A percentile compares a stretch with the other conserved stretches of the same genome.
Conservation (phyloP, 2,329 filamentous ascomycete genomes). For the Phialophora verrucosa region DNA sequence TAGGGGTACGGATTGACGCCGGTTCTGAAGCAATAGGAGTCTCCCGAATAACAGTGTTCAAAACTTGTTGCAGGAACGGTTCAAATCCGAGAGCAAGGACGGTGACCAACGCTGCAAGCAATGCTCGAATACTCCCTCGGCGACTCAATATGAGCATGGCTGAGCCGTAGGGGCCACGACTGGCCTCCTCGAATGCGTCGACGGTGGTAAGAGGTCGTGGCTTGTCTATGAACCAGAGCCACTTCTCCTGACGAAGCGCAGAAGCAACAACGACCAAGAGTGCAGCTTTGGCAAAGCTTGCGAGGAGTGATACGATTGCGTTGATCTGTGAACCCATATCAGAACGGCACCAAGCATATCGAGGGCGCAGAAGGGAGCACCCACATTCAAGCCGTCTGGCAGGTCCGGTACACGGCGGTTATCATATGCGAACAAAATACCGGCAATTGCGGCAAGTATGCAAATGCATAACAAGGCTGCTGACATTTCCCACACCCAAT, state of each 20-base stretch:
- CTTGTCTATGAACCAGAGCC: conserved; percentile 36
- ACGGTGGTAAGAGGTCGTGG: conserved; percentile 30
- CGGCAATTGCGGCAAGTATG: conserved; percentile 28
- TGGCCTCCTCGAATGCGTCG: conserved; percentile 38
- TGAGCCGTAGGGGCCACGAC: conserved; percentile 39
- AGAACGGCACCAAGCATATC: background rate
- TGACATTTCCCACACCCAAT: conserved; percentile 33
- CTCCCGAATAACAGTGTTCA: conserved; percentile 22
- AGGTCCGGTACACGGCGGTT: conserved; percentile 30
- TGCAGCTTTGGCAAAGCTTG: conserved; percentile 35
- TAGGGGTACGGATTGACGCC: conserved; percentile 28
- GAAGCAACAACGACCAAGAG: conserved; percentile 33
- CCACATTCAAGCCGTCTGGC: conserved; percentile 23
- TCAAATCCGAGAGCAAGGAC: conserved; percentile 39
- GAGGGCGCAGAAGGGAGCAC: background rate
- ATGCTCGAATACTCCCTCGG: conserved; percentile 23
- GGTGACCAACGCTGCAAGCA: conserved; percentile 33
- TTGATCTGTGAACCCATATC: conserved; percentile 28
- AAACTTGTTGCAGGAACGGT: conserved; percentile 38
- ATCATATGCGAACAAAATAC: conserved; percentile 32
- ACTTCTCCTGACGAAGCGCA: conserved; percentile 39
- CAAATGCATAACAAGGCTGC: conserved; percentile 27
- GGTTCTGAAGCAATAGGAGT: conserved; percentile 9
- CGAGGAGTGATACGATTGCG: conserved; percentile 35
- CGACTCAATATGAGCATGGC: conserved; percentile 21